A percentile compares a stretch with the other conserved stretches of the same genome.
Evolutionary conservation across 140 eudicot genomes (phyloP).

Genomic region (Anethum foeniculum): DNA sequence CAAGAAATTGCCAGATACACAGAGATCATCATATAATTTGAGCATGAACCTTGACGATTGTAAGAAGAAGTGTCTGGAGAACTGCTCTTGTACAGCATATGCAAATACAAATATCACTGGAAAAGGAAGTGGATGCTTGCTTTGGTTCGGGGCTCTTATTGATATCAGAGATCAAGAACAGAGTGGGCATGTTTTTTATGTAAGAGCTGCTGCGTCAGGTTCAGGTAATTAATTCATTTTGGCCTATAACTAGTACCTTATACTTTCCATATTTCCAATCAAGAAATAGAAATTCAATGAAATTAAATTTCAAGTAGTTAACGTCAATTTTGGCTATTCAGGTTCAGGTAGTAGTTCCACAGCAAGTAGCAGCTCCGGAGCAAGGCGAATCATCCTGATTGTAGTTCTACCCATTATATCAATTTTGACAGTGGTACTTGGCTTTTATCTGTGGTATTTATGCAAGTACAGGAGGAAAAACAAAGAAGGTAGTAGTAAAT

Average conservation of each 20-base stretch:
- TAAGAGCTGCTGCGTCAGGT: background rate
- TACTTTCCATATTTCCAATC: no score
- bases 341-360: constrained; percentile 2
- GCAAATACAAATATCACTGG: no score
- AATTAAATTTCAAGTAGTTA: background rate
- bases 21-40: constrained; percentile 7
- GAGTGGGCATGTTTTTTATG: background rate
- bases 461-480: background rate
- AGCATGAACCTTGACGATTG: constrained; percentile 10
- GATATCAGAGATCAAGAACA: constrained; percentile 5
- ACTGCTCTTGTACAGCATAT: no score
- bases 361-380: background rate
- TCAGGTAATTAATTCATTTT: background rate
- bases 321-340: background rate
- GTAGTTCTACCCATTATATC: background rate
- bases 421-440: background rate
- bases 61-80: background rate
- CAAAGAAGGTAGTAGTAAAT: background rate
- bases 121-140: constrained; percentile 5
- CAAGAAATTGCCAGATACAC: constrained; percentile 23
- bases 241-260: no score
- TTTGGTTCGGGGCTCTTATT: background rate
- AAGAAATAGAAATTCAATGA: no score
- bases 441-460: background rate
- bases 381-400: background rate